Percentiles rank a stretch among this genome's conserved stretches.
These are phyloP conservation scores for Zoysia pacifica DNA, from an alignment of 176 grass and related monocot genomes.

Conservation along the genomic window DNA sequence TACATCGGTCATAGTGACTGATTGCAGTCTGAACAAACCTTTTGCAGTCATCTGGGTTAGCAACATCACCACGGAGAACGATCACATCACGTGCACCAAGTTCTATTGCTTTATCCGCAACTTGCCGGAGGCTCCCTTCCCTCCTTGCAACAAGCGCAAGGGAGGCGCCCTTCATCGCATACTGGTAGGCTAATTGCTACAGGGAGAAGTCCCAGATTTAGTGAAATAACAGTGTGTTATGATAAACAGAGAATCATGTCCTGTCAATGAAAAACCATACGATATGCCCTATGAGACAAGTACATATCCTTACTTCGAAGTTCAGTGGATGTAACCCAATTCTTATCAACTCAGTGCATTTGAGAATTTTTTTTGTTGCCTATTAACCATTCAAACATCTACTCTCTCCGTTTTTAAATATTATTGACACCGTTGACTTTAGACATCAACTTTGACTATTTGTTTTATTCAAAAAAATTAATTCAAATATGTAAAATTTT, in stretches of 20 bases:
- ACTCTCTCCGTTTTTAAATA: neutral
- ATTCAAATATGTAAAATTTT: too few relatives aligned
- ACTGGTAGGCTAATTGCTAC: slow-evolving; percentile 72
- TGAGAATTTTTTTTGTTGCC: neutral
- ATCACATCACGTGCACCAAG: slow-evolving; percentile 55
- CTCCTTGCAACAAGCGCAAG: slow-evolving; percentile 65
- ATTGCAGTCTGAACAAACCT: slow-evolving; percentile 43
- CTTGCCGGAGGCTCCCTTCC: slow-evolving; percentile 49
- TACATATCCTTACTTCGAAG: neutral
- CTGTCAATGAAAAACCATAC: neutral
- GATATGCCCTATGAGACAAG: neutral
- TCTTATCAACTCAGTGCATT: neutral
- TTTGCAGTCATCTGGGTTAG: slow-evolving; percentile 44
- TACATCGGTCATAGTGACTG: slow-evolving; percentile 52
- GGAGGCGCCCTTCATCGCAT: slow-evolving; percentile 52
- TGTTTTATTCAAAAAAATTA: too few relatives aligned
- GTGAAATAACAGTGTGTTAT: neutral
- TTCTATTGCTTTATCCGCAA: slow-evolving; percentile 44
- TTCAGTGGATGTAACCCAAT: neutral
- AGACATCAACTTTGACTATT: too few relatives aligned
- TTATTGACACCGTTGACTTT: too few relatives aligned
- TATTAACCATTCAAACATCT: neutral
- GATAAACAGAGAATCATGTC: neutral
- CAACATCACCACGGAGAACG: slow-evolving; percentile 48
- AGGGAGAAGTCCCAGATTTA: neutral